Percentiles rank a stretch among this genome's conserved stretches.
phyloP scores from a whole-genome alignment of 306 rosid genomes.

The Dryas alaskensis region DNA sequence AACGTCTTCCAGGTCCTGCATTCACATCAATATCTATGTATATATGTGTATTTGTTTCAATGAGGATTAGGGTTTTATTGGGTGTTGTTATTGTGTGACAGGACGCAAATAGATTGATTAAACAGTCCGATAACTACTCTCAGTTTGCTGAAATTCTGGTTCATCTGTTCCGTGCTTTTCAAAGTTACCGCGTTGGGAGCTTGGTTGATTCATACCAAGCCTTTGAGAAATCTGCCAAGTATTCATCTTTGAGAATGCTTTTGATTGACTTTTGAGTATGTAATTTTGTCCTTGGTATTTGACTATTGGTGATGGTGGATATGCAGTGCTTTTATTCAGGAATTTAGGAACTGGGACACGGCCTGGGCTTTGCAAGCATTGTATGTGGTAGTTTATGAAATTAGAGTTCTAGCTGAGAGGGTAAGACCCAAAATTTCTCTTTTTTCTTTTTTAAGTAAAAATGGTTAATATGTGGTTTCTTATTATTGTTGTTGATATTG shows the following conservation, averaged over 20 bases:
- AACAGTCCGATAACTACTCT: conserved; percentile 60
- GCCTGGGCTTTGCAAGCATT: conserved; percentile 92
- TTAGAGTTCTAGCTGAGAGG: conserved; percentile 95
- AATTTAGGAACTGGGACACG: conserved; percentile 93
- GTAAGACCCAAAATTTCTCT: conserved; percentile 26
- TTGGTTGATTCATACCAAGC: conserved; percentile 71
- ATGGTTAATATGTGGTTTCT: neutral
- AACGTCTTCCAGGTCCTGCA: conserved; percentile 49
- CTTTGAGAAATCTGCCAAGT: conserved; percentile 82
- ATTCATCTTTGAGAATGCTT: neutral
- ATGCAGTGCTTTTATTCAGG: conserved; percentile 91
- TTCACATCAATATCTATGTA: neutral
- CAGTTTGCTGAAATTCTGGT: conserved; percentile 57
- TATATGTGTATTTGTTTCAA: neutral
- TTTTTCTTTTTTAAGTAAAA: neutral
- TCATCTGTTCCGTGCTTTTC: conserved; percentile 79
- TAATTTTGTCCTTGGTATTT: neutral
- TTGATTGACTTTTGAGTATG: neutral
- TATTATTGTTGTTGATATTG: neutral
- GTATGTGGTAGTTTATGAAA: conserved; percentile 68
- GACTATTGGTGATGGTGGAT: conserved; percentile 18
- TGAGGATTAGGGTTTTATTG: conserved; percentile 8
- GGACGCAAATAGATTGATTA: conserved; percentile 67
- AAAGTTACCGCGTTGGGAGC: conserved; percentile 47
- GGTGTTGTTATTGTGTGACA: conserved; percentile 1